Conservation (phyloP, 1,139 yeast genomes). For the Geotrichum histeridarum region DNA sequence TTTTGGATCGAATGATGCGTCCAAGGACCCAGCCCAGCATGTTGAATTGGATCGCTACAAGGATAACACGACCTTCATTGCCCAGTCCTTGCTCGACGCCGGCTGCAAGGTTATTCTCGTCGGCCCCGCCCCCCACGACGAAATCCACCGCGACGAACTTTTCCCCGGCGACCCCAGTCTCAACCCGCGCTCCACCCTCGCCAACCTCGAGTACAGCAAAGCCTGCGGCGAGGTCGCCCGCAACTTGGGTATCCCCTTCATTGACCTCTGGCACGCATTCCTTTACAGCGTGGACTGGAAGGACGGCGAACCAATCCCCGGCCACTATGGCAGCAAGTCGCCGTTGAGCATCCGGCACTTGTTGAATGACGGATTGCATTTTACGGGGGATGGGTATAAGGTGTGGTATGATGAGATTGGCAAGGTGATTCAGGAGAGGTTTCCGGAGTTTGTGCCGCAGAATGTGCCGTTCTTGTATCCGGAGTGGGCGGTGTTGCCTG, state of each 20-base stretch:
- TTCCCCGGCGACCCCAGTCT: slow-evolving; percentile 20
- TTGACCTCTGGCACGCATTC: slow-evolving; percentile 51
- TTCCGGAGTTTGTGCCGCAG: slow-evolving; percentile 43
- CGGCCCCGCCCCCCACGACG: slow-evolving; percentile 61
- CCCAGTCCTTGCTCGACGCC: slow-evolving; percentile 38
- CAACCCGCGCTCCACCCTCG: slow-evolving; percentile 41
- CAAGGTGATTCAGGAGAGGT: slow-evolving; percentile 37
- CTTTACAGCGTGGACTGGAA: slow-evolving; percentile 28
- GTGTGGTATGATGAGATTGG: slow-evolving; percentile 41
- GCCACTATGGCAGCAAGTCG: slow-evolving; percentile 21
- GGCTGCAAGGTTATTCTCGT: slow-evolving; percentile 50
- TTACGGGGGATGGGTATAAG: slow-evolving; percentile 53
- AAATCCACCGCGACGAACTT: slow-evolving; percentile 28
- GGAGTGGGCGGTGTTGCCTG: slow-evolving; percentile 8
- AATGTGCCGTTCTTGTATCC: slow-evolving; percentile 42
- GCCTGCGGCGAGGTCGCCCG: slow-evolving; percentile 47
- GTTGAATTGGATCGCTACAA: slow-evolving; percentile 49
- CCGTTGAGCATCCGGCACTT: slow-evolving; percentile 30
- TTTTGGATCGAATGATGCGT: slow-evolving; percentile 75
- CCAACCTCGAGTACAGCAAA: slow-evolving; percentile 47
- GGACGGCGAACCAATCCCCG: slow-evolving; percentile 26
- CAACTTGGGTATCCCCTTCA: slow-evolving; percentile 46
- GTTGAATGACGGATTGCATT: slow-evolving; percentile 64
- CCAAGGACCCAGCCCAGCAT: slow-evolving; percentile 46
- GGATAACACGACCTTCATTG: slow-evolving; percentile 45